A percentile compares a stretch with the other conserved stretches of the same genome.
Evolutionary conservation across 2,329 filamentous ascomycete species (phyloP).

Genomic region (Hirsutella rhossiliensis): DNA sequence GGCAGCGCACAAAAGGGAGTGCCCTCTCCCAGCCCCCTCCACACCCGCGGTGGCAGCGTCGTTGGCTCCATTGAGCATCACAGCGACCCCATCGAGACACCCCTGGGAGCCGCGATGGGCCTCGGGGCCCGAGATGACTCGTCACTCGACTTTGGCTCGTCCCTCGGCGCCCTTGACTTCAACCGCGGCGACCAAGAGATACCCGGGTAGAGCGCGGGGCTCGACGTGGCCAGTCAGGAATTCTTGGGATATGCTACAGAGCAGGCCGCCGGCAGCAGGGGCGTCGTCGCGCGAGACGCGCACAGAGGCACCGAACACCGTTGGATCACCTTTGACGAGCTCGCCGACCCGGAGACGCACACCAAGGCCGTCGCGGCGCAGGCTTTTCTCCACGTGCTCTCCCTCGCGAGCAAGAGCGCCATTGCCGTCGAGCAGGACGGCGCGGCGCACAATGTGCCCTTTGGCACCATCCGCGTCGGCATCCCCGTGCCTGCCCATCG

Average conservation of each 20-base stretch:
- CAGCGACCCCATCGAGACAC: constrained; percentile 27
- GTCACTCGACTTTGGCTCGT: constrained; percentile 14
- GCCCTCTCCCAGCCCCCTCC: constrained; percentile 23
- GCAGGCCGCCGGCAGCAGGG: constrained; percentile 20
- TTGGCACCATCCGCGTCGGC: constrained; percentile 35
- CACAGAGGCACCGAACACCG: constrained; percentile 14
- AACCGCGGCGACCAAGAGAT: constrained; percentile 16
- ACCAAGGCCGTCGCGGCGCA: constrained; percentile 57
- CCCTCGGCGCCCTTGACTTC: constrained; percentile 7
- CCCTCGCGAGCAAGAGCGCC: constrained; percentile 53
- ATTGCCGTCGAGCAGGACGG: constrained; percentile 51
- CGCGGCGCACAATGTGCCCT: constrained; percentile 21
- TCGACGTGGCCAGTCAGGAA: constrained; percentile 33
- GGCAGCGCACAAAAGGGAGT: constrained; percentile 22
- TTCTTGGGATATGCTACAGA: constrained; percentile 32
- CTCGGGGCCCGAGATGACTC: constrained; percentile 18
- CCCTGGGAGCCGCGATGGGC: constrained; percentile 19
- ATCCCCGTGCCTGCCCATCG: constrained; percentile 9
- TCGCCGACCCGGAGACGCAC: constrained; percentile 46
- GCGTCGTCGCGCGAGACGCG: constrained; percentile 18
- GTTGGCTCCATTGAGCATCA: constrained; percentile 31
- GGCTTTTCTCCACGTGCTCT: constrained; percentile 63
- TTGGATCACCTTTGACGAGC: constrained; percentile 54
- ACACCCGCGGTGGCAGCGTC: constrained; percentile 23
- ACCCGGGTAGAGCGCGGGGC: constrained; percentile 17